Evolutionary conservation across 148 eudicot species (phyloP).

Genomic region (Rhododendron williamsianum): DNA sequence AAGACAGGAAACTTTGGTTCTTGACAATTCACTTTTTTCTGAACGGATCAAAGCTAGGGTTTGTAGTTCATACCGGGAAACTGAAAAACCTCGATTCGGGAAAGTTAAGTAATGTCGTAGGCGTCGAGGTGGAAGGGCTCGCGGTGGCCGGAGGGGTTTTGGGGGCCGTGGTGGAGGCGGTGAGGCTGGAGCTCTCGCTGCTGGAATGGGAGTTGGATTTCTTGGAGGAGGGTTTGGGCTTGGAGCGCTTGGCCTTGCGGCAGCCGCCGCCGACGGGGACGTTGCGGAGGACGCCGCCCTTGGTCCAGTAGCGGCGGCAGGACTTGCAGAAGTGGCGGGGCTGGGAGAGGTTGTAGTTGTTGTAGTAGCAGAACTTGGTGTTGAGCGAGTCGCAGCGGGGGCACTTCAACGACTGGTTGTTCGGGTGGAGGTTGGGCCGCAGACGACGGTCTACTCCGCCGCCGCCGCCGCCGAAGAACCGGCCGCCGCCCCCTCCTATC

Average conservation of each 20-base stretch:
- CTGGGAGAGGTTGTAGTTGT: slow-evolving; percentile 71
- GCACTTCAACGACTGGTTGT: slow-evolving; percentile 38
- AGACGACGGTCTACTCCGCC: slow-evolving; percentile 24
- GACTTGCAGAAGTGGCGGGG: slow-evolving; percentile 62
- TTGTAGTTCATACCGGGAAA: not conserved
- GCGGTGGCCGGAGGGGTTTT: not conserved
- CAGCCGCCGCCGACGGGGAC: slow-evolving; percentile 71
- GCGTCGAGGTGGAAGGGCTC: slow-evolving; percentile 8
- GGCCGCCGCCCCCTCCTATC: slow-evolving; percentile 27
- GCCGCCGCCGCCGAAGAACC: slow-evolving; percentile 10
- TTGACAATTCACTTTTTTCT: not conserved
- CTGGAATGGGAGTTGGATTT: slow-evolving; percentile 24
- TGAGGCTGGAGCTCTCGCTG: slow-evolving; percentile 47
- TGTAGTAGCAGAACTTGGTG: slow-evolving; percentile 68
- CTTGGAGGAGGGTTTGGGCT: slow-evolving; percentile 4
- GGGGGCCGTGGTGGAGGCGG: slow-evolving; percentile 28
- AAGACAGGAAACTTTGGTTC: not conserved
- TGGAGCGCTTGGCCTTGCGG: slow-evolving; percentile 45
- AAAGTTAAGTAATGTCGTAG: slow-evolving; percentile 4
- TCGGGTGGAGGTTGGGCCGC: slow-evolving; percentile 25
- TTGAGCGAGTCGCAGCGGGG: slow-evolving; percentile 58
- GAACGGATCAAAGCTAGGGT: slow-evolving; percentile 9
- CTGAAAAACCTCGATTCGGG: slow-evolving; percentile 18
- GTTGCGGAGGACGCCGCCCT: slow-evolving; percentile 65
- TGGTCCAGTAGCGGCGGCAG: slow-evolving; percentile 69